phyloP scores from a whole-genome alignment of 2,329 filamentous ascomycete genomes.

The Colletotrichum sp. region DNA sequence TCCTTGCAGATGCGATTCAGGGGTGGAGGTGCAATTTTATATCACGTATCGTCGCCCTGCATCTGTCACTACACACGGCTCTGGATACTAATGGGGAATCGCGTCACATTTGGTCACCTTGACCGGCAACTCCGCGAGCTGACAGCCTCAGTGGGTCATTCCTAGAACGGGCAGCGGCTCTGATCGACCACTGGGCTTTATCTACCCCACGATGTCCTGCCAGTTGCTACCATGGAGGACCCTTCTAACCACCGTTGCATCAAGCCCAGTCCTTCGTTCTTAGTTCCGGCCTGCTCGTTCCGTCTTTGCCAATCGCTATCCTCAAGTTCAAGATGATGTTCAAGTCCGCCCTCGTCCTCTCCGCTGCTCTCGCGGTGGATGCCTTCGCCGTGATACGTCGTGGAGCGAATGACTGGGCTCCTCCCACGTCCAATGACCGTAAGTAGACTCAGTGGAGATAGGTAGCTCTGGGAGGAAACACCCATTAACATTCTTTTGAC shows the following conservation, averaged over 20 bases:
- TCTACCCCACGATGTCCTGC: neutral
- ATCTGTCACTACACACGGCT: neutral
- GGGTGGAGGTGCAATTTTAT: neutral
- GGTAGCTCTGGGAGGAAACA: too few relatives aligned
- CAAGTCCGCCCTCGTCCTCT: neutral
- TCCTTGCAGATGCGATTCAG: neutral
- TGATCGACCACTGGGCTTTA: neutral
- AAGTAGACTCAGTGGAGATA: neutral
- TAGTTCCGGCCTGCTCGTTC: neutral
- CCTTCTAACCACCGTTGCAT: neutral
- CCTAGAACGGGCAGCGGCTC: neutral
- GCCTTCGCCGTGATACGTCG: slow-evolving; percentile 2
- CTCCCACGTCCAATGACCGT: slow-evolving; percentile 12
- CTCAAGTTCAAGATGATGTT: slow-evolving; percentile 1
- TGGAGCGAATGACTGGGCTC: slow-evolving; percentile 6
- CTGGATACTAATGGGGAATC: neutral
- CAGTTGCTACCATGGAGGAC: neutral
- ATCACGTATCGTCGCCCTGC: neutral
- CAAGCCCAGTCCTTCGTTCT: neutral
- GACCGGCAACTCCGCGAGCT: neutral
- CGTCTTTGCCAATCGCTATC: neutral
- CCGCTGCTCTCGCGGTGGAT: neutral
- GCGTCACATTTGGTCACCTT: neutral
- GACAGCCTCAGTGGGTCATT: neutral
- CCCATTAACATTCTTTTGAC: neutral